Evolutionary conservation across 2,329 filamentous ascomycete species (phyloP).

Genomic region (Claviceps sorghi): DNA sequence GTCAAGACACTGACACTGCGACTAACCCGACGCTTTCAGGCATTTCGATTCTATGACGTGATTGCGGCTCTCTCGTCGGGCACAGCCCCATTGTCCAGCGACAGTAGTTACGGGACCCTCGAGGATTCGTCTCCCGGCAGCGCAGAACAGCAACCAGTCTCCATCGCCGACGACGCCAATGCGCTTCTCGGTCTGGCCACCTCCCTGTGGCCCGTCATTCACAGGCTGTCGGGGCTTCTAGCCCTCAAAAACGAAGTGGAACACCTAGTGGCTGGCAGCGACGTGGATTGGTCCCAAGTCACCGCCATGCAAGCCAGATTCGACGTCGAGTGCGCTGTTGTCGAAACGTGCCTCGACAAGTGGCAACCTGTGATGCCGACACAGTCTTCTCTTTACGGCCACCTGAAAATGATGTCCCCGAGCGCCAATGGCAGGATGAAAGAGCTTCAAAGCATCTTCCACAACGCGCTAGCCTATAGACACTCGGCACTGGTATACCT

Average conservation of each 20-base stretch:
- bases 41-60: slow-evolving; percentile 51
- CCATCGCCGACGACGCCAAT: slow-evolving; percentile 38
- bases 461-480: slow-evolving; percentile 46
- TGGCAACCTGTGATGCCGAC: slow-evolving; percentile 40
- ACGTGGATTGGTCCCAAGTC: slow-evolving; percentile 23
- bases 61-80: slow-evolving; percentile 48
- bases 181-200: slow-evolving; percentile 47
- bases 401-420: neutral
- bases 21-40: slow-evolving; percentile 23
- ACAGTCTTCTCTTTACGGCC: slow-evolving; percentile 9
- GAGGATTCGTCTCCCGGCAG: slow-evolving; percentile 31
- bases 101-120: slow-evolving; percentile 31
- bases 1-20: too few species aligned
- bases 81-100: slow-evolving; percentile 38
- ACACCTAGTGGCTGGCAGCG: slow-evolving; percentile 25
- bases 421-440: slow-evolving; percentile 19
- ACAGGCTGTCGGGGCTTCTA: slow-evolving; percentile 41
- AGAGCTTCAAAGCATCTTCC: slow-evolving; percentile 38
- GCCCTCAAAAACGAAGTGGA: slow-evolving; percentile 38
- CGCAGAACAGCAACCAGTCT: slow-evolving; percentile 25
- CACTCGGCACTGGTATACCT: slow-evolving; percentile 44
- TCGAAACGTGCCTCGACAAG: slow-evolving; percentile 38
- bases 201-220: slow-evolving; percentile 48
- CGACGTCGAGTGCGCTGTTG: slow-evolving; percentile 35
- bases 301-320: slow-evolving; percentile 35